Evolutionary conservation across 495 filamentous ascomycete species (phyloP), one percentile per base, ranked within the genome.

Genomic region (Aspergillus sclerotioniger): DNA sequence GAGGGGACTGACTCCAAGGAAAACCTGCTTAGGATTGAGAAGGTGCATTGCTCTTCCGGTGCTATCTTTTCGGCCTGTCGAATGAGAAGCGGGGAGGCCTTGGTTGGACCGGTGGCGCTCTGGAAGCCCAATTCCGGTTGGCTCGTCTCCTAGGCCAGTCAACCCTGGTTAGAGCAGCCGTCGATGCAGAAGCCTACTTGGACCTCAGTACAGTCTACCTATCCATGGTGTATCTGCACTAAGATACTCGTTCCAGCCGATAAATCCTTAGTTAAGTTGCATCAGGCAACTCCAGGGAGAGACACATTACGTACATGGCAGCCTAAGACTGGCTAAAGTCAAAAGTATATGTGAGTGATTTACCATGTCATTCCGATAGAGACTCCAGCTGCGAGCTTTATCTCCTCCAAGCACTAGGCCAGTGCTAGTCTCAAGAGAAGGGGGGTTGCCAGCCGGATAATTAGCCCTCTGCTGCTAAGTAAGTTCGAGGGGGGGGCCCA

Each of bases 121-220:
- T 16, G 33, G 16, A n/a, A 44, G 19, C 13, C 43, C 49, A n/a
- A n/a, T 44, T 33, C 56, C 39, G 49, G 37, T 31, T 19, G 49
- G 47, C 31, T 20, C 39, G 41, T 41, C 10, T 33, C 17, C 15
- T 56, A 53, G 58, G 21, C 53, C 45, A 60, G 58, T 56, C 53
- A 53, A 60, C 56, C 53, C 21, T 56, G 44, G 53, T 21, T 60
- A 56, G 58, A 60, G 48, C 39, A 56, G 53, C 53, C 53, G 58
- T 56, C 20, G 58, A 45, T 56, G 58, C 53, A 60, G 58, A 56
- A 60, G 58, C 50, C 58, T 60, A 60, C 58, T 54, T 52, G 47
- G 37, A 50, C 58, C 45, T 45, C 53, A 56, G 28, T 35, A 32
- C 21, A 20, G 17, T 31, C 44, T 6, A 47, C 13, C 4, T 6